Conservation (phyloP, 257 asterid species). For the Coffea eugenioides region DNA sequence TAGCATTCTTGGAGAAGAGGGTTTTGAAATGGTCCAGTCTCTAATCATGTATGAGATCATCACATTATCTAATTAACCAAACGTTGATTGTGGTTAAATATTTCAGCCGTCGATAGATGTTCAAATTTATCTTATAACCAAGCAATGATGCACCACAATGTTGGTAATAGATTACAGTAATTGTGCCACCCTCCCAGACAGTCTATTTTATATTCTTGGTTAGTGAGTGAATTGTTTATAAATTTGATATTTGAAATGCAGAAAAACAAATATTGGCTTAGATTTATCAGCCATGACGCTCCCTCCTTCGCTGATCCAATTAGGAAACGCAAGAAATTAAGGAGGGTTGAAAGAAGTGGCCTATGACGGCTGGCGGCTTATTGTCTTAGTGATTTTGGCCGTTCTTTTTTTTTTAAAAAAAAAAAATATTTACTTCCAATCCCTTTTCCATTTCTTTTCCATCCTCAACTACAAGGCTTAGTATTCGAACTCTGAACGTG, state of each 20-base stretch:
- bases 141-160: not conserved
- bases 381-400: not conserved
- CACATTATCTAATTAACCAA: not conserved
- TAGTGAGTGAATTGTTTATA: not conserved
- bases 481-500: no score
- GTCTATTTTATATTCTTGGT: not conserved
- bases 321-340: not conserved
- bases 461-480: no score
- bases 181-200: not conserved
- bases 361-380: not conserved
- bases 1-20: not conserved
- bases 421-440: no score
- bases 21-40: not conserved
- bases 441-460: no score
- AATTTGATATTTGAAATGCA: not conserved
- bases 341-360: not conserved
- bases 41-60: not conserved
- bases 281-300: not conserved
- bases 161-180: not conserved
- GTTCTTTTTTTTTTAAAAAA: not conserved
- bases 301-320: not conserved
- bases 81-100: not conserved
- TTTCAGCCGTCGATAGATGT: not conserved
- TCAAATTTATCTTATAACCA: no score
- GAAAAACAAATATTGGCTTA: not conserved